Evolutionary conservation across 768 basidiomycete genomes (phyloP).

Genomic region (Phallus indusiatus): DNA sequence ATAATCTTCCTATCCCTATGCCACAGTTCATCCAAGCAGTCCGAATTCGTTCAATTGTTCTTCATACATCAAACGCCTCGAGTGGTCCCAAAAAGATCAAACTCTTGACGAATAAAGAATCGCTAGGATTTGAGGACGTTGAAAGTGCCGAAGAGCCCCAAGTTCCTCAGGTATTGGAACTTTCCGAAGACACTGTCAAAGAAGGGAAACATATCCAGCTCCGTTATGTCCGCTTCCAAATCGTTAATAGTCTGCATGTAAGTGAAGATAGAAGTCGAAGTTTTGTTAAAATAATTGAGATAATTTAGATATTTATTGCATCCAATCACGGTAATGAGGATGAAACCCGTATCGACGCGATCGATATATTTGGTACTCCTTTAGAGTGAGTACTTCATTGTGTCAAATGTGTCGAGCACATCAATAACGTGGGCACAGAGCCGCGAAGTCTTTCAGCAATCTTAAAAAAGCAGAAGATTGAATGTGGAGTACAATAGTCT

Average conservation of each 20-base stretch:
- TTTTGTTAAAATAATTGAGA: neutral
- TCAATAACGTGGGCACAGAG: slow-evolving; percentile 15
- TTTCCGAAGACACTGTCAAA: slow-evolving; percentile 39
- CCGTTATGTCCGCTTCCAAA: slow-evolving; percentile 62
- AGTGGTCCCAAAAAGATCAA: slow-evolving; percentile 56
- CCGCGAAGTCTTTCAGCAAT: slow-evolving; percentile 31
- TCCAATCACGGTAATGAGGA: slow-evolving; percentile 59
- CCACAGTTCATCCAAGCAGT: slow-evolving; percentile 61
- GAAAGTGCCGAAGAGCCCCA: slow-evolving; percentile 39
- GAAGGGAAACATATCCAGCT: slow-evolving; percentile 42
- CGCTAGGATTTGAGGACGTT: slow-evolving; percentile 59
- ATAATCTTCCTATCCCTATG: neutral
- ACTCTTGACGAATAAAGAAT: slow-evolving; percentile 48
- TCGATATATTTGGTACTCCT: slow-evolving; percentile 55
- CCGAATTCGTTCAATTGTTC: slow-evolving; percentile 47
- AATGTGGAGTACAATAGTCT: neutral
- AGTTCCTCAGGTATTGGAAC: slow-evolving; percentile 48
- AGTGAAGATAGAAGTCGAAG: slow-evolving; percentile 15
- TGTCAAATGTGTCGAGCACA: slow-evolving; percentile 6
- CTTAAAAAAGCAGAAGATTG: slow-evolving; percentile 16
- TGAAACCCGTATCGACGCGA: slow-evolving; percentile 53
- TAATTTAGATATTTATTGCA: slow-evolving; percentile 51
- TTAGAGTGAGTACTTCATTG: slow-evolving; percentile 36
- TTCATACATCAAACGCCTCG: slow-evolving; percentile 29
- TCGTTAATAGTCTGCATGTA: slow-evolving; percentile 57